Evolutionary conservation across 176 grass and related monocot genomes (phyloP).

Genomic region (Carex scoparia): DNA sequence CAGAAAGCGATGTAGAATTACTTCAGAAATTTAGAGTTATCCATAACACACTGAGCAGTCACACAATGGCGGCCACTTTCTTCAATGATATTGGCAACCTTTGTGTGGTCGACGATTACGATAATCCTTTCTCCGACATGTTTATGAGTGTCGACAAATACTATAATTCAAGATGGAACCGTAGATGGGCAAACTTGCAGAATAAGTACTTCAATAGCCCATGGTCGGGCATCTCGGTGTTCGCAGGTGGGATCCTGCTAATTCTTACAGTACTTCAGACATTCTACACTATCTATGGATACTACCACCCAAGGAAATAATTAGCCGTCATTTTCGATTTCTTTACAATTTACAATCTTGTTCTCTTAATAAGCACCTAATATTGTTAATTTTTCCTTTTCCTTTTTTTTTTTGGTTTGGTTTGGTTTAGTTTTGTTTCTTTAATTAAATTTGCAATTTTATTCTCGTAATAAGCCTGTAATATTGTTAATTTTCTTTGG

Average conservation of each 20-base stretch:
- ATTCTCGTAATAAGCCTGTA: too few relatives aligned
- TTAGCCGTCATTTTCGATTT: too few relatives aligned
- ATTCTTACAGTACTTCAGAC: not conserved
- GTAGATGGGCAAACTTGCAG: not conserved
- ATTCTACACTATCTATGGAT: not conserved
- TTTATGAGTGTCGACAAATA: not conserved
- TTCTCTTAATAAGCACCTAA: too few relatives aligned
- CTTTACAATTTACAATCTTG: too few relatives aligned
- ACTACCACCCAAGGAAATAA: not conserved
- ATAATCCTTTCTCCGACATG: too few relatives aligned
- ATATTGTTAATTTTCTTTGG: too few relatives aligned
- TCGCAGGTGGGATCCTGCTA: not conserved
- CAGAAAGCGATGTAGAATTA: not conserved
- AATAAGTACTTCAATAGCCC: slow-evolving; percentile 3
- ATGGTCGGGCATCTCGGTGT: not conserved
- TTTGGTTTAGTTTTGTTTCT: too few relatives aligned
- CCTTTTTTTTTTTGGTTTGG: too few relatives aligned
- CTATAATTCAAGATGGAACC: not conserved
- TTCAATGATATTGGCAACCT: not conserved
- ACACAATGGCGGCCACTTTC: not conserved
- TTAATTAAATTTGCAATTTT: too few relatives aligned
- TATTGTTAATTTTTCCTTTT: too few relatives aligned
- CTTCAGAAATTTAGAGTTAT: not conserved
- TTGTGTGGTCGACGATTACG: not conserved
- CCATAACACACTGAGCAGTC: not conserved